Conservation (phyloP, 129 eudicot genomes). For the Centaurea solstitialis region DNA sequence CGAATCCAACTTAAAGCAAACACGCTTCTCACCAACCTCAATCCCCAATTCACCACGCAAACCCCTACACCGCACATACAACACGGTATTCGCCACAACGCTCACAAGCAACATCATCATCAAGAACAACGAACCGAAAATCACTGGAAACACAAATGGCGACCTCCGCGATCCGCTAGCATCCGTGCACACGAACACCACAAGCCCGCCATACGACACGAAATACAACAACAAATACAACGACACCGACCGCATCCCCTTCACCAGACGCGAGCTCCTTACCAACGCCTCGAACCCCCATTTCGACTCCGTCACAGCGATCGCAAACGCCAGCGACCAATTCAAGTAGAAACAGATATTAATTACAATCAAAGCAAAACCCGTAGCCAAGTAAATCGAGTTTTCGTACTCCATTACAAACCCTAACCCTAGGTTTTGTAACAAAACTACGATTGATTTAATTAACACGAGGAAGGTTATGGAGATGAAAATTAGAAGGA, state of each 20-base stretch:
- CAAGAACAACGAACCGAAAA: slow-evolving; percentile 41
- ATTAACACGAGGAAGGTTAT: neutral
- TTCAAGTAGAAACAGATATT: slow-evolving; percentile 38
- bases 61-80: slow-evolving; percentile 81
- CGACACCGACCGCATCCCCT: slow-evolving; percentile 52
- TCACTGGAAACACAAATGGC: slow-evolving; percentile 34
- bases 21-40: slow-evolving; percentile 75
- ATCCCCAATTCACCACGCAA: slow-evolving; percentile 70
- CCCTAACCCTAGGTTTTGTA: slow-evolving; percentile 32
- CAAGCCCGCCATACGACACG: slow-evolving; percentile 29
- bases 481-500: neutral
- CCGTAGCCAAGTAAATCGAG: slow-evolving; percentile 12
- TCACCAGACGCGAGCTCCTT: slow-evolving; percentile 47
- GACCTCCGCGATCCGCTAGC: slow-evolving; percentile 14
- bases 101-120: slow-evolving; percentile 52
- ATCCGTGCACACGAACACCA: slow-evolving; percentile 19
- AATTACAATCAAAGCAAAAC: neutral
- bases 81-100: slow-evolving; percentile 47
- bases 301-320: slow-evolving; percentile 55
- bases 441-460: neutral
- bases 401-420: slow-evolving; percentile 32
- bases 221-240: slow-evolving; percentile 37
- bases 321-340: slow-evolving; percentile 49
- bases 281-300: slow-evolving; percentile 66
- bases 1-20: slow-evolving; percentile 53